Base-by-base conservation (phyloP, 805 yeast species). In the Wickerhamomyces chambardii region DNA sequence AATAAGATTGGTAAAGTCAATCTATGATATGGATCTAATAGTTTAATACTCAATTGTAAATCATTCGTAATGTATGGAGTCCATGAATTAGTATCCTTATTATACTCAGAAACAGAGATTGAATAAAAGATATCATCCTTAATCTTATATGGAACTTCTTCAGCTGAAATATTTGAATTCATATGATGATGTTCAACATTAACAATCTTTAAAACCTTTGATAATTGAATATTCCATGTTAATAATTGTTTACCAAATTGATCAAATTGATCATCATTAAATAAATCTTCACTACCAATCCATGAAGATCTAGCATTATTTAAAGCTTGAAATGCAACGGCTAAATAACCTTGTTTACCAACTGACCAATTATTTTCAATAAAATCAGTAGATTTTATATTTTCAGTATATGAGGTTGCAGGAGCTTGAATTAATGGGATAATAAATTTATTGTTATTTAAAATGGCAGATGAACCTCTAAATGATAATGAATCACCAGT, bases 1-100 rank as follows among this genome's bases (percentile, higher is more conserved):
- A 63, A 56, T 9, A 65, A 65, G 30, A 64, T 52, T 21, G 70
- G 66, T 50, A 92, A 62, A 41, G 70, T 76, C 38, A 90, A 54
- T 52, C 98, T 77, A 54, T 87, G 87, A 64, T 90, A 92, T 30
- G 99, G 98, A 56, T 92, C 97, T 43, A 92, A 72, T 90, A 92
- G 80, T 50, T 73, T 75, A 57, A 87, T 76, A 50, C 86, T 89
- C 37, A 92, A 64, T 62, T 92, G 98, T 37, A 84, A 55, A 40
- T 80, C 83, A 34, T 72, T 68, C 8, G 72, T 53, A n/a, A 42
- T 32, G 53, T 58, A 86, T 22, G 95, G 94, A 12, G 54, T 64
- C 96, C 95, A 92, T 36, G 59, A 33, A n/a, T 51, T 46, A 28
- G 73, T 75, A 32, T 47, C 55, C 30, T 58, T 55, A 35, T 59